Evolutionary conservation across 345 rosid species (phyloP).

Genomic region (Hibiscus mutabilis): DNA sequence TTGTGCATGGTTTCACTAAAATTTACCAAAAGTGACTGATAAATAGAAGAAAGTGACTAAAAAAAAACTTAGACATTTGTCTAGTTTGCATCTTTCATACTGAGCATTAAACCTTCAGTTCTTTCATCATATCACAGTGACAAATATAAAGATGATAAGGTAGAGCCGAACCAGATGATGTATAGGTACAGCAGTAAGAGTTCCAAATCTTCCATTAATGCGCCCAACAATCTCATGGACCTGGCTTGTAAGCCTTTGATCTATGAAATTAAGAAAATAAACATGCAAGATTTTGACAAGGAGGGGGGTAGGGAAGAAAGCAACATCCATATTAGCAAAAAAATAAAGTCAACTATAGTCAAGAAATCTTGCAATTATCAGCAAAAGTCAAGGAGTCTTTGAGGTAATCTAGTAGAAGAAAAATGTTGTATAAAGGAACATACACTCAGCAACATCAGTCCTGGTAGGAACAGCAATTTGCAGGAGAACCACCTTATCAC

Average conservation of each 20-base stretch:
- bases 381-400: background rate
- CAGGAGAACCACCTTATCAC: constrained; percentile 52
- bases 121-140: background rate
- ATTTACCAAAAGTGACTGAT: background rate
- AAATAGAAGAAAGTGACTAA: background rate
- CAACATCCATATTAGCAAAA: constrained; percentile 2
- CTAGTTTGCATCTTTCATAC: background rate
- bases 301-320: background rate
- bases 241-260: constrained; percentile 57
- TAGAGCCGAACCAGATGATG: constrained; percentile 50
- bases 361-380: background rate
- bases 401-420: constrained; percentile 1
- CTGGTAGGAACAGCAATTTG: constrained; percentile 64
- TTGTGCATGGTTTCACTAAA: background rate
- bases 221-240: constrained; percentile 64
- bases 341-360: background rate
- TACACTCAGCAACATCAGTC: constrained; percentile 28
- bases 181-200: constrained; percentile 52
- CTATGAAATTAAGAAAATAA: constrained; percentile 22
- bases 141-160: constrained; percentile 9
- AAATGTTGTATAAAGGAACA: constrained; percentile 9
- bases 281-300: background rate
- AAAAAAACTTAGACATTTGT: background rate
- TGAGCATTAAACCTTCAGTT: background rate
- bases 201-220: constrained; percentile 60